Evolutionary conservation across 73 alveolate species (phyloP).

Genomic region (Tetrahymena borealis): DNA sequence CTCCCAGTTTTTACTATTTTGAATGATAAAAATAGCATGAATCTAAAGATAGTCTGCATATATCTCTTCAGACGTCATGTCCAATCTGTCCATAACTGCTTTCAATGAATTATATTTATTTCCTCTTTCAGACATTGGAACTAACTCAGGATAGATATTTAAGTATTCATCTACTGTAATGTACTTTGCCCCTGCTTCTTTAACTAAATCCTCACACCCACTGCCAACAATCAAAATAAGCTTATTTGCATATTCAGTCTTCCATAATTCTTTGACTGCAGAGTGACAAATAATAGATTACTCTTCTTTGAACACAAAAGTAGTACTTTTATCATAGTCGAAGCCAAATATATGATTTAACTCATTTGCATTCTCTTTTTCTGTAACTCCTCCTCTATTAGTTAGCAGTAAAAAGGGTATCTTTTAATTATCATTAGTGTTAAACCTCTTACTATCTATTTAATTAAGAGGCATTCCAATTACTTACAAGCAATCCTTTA

Average conservation of each 20-base stretch:
- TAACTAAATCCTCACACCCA: constrained; percentile 50
- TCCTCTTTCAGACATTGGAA: background rate
- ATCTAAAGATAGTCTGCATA: constrained; percentile 5
- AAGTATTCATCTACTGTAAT: constrained; percentile 48
- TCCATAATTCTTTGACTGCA: constrained; percentile 45
- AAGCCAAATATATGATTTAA: constrained; percentile 40
- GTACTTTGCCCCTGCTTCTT: constrained; percentile 44
- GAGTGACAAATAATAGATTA: constrained; percentile 54
- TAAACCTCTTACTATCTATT: background rate
- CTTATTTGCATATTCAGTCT: constrained; percentile 27
- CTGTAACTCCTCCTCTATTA: constrained; percentile 71
- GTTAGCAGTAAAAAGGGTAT: constrained; percentile 59
- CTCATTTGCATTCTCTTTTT: constrained; percentile 43
- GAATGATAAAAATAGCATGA: constrained; percentile 23
- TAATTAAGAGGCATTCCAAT: background rate
- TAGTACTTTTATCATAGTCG: background rate
- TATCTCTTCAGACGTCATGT: constrained; percentile 17
- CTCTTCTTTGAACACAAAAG: constrained; percentile 5
- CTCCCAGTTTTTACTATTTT: constrained; percentile 30
- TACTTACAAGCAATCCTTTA: constrained; percentile 4
- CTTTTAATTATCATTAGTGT: background rate
- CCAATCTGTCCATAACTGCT: constrained; percentile 23
- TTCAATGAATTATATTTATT: background rate
- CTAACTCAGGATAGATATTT: background rate
- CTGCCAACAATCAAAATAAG: constrained; percentile 51